phyloP scores from a whole-genome alignment of 1,284 basidiomycete species.

The Ustilago nuda region DNA sequence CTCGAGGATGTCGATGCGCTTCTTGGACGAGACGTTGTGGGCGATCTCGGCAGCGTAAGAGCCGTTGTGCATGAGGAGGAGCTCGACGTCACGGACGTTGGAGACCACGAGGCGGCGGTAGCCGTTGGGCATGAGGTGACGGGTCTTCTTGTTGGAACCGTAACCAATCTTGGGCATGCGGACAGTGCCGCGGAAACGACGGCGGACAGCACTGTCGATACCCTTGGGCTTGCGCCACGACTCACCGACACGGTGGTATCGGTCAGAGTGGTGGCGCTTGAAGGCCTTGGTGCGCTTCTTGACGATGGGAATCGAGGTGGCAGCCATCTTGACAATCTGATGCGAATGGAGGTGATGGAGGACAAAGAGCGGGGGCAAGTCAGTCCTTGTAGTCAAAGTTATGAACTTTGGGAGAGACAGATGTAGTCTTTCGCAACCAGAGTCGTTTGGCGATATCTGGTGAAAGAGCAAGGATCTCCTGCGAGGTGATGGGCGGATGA shows the following conservation, averaged over 20 bases:
- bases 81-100: constrained; percentile 67
- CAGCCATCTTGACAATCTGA: constrained; percentile 62
- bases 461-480: too few relatives aligned
- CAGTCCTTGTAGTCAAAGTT: constrained; percentile 9
- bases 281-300: constrained; percentile 69
- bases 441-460: neutral
- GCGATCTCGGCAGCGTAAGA: constrained; percentile 96
- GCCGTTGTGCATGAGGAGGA: constrained; percentile 81
- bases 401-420: neutral
- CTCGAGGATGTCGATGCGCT: constrained; percentile 92
- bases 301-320: constrained; percentile 67
- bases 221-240: constrained; percentile 68
- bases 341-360: constrained; percentile 5
- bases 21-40: constrained; percentile 95
- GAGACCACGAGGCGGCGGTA: constrained; percentile 68
- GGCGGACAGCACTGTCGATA: constrained; percentile 67
- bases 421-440: constrained; percentile 1
- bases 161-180: constrained; percentile 69
- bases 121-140: constrained; percentile 69
- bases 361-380: constrained; percentile 5
- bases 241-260: constrained; percentile 67
- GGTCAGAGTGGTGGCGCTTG: constrained; percentile 68
- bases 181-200: constrained; percentile 66
- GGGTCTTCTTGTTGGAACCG: constrained; percentile 70
- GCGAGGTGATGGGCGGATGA: too few relatives aligned